Percentiles rank a stretch among this genome's conserved stretches.
Conservation (phyloP, 1,284 basidiomycete genomes). For the Apiotrichum porosum region DNA sequence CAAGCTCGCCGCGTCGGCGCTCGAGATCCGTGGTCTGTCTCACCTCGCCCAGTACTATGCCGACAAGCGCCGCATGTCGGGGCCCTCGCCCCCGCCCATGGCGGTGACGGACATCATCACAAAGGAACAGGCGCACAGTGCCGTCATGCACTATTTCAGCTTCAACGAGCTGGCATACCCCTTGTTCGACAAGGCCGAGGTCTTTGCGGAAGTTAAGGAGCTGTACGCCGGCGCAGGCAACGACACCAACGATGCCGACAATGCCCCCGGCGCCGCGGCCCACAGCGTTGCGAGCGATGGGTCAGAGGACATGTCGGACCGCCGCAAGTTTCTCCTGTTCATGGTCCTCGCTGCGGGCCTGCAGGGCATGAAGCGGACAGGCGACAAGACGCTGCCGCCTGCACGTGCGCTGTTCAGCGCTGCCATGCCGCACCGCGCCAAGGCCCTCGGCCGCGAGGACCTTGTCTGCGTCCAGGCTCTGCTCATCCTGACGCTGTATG, state of each 20-base stretch:
- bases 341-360: constrained; percentile 33
- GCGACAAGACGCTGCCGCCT: constrained; percentile 17
- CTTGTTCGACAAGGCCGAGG: constrained; percentile 22
- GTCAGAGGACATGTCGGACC: constrained; percentile 6
- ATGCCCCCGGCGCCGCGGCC: not conserved
- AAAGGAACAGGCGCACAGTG: constrained; percentile 19
- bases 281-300: not conserved
- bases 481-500: constrained; percentile 26
- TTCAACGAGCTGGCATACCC: constrained; percentile 29
- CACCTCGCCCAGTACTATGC: too few species aligned
- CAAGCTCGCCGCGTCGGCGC: constrained; percentile 1
- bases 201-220: constrained; percentile 22
- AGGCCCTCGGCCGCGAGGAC: constrained; percentile 24
- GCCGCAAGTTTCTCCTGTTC: constrained; percentile 29
- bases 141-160: constrained; percentile 24
- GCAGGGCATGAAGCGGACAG: constrained; percentile 15
- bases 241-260: too few species aligned
- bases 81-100: not conserved
- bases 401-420: constrained; percentile 15
- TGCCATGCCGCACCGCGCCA: constrained; percentile 17
- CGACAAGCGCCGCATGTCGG: not conserved
- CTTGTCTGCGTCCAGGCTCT: constrained; percentile 28
- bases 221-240: constrained; percentile 16
- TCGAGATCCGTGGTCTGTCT: constrained; percentile 6
- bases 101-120: constrained; percentile 7